A percentile compares a stretch with the other conserved stretches of the same genome.
Conservation (phyloP, 2,329 filamentous ascomycete species). For the Colletotrichum camelliae region DNA sequence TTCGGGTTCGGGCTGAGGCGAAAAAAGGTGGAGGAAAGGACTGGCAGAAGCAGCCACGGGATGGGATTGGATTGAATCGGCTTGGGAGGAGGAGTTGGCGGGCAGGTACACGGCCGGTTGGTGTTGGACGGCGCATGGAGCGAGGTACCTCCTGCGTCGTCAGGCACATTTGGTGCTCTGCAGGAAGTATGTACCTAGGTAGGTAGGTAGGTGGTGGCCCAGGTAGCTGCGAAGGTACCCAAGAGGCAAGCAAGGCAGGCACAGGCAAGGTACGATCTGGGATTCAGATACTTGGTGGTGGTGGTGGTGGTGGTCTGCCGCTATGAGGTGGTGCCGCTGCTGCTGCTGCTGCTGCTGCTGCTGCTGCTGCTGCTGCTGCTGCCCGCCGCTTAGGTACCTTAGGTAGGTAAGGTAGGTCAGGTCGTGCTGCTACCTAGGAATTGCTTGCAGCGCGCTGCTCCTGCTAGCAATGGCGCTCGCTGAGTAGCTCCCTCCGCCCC, state of each 20-base stretch:
- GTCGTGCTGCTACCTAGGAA: background rate
- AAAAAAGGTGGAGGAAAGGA: conserved; percentile 5
- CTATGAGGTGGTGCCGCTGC: no score
- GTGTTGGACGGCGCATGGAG: background rate
- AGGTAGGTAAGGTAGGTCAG: no score
- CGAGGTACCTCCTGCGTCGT: background rate
- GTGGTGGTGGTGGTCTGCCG: no score
- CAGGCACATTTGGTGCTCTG: no score
- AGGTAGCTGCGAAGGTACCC: background rate
- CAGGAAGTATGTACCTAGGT: no score
- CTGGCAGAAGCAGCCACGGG: background rate
- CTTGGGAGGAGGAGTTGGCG: background rate
- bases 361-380: background rate
- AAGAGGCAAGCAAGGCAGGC: background rate
- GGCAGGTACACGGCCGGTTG: background rate
- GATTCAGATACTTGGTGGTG: background rate
- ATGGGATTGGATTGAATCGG: background rate
- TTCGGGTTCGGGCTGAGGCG: conserved; percentile 18
- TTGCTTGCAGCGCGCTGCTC: background rate
- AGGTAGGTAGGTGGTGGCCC: no score
- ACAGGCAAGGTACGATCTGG: background rate
- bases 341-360: background rate
- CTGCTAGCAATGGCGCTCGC: background rate
- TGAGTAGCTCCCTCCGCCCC: background rate
- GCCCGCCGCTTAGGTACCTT: background rate